A percentile compares a stretch with the other conserved stretches of the same genome.
Evolutionary conservation across 2,329 filamentous ascomycete genomes (phyloP).

Genomic region (Nemania sp.): DNA sequence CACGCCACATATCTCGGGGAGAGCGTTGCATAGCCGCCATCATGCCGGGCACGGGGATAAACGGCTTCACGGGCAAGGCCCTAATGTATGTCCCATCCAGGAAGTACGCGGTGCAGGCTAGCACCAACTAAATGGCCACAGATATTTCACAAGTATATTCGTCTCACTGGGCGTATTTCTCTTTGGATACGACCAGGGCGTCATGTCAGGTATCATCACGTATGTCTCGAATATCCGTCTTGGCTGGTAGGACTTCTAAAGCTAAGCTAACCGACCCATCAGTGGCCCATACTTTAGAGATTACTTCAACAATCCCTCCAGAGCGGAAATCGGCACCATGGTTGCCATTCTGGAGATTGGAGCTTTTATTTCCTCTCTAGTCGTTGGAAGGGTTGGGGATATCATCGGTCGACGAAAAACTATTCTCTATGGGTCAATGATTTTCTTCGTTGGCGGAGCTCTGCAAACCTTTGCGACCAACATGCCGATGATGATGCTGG

Average conservation of each 20-base stretch:
- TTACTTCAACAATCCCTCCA: conserved; percentile 90
- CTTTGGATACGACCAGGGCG: conserved; percentile 90
- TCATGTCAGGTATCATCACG: conserved; percentile 82
- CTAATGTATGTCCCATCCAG: conserved; percentile 73
- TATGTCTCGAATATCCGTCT: conserved; percentile 55
- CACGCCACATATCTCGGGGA: conserved; percentile 71
- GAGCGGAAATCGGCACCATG: conserved; percentile 93
- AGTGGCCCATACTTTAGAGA: conserved; percentile 90
- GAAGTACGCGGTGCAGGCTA: not conserved
- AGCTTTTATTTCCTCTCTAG: conserved; percentile 87
- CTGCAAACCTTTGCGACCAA: conserved; percentile 84
- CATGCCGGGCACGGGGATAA: conserved; percentile 86
- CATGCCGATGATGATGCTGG: conserved; percentile 90
- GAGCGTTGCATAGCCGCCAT: conserved; percentile 81
- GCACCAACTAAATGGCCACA: conserved; percentile 54
- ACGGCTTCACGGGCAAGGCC: conserved; percentile 95
- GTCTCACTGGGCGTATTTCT: conserved; percentile 88
- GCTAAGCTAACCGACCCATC: conserved; percentile 35
- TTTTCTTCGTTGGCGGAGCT: conserved; percentile 87
- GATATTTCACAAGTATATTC: conserved; percentile 94
- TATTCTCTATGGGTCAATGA: conserved; percentile 91
- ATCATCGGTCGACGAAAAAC: conserved; percentile 89
- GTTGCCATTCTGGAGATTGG: conserved; percentile 96
- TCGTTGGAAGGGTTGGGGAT: conserved; percentile 90
- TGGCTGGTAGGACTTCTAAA: not conserved